phyloP scores from a whole-genome alignment of 164 flowering plant species.

The Nymphaea thermarum region DNA sequence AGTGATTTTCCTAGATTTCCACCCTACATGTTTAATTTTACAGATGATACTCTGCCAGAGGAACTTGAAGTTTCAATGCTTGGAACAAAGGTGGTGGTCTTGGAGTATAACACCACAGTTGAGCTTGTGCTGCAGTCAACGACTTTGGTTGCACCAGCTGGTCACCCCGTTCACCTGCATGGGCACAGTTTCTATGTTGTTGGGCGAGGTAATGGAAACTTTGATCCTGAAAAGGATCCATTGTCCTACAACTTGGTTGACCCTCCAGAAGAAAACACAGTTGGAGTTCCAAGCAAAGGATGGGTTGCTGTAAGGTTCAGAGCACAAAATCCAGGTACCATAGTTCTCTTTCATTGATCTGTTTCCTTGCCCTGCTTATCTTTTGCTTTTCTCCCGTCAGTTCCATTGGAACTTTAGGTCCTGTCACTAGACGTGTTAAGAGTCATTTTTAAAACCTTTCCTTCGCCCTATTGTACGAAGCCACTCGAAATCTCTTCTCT shows the following conservation, averaged over 20 bases:
- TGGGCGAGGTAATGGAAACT: slow-evolving; percentile 31
- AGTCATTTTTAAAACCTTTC: no score
- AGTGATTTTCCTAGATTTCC: slow-evolving; percentile 7
- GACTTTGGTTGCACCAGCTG: neutral
- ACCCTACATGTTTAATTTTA: slow-evolving; percentile 1
- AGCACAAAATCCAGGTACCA: slow-evolving; percentile 36
- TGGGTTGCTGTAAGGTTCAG: slow-evolving; percentile 32
- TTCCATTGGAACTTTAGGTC: no score
- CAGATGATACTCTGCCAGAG: slow-evolving; percentile 3
- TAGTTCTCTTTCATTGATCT: neutral
- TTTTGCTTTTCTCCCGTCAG: no score
- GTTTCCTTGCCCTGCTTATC: no score
- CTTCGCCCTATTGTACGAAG: no score
- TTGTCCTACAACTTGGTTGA: slow-evolving; percentile 21
- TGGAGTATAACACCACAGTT: slow-evolving; percentile 7
- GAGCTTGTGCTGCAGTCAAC: slow-evolving; percentile 13
- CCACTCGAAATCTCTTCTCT: no score
- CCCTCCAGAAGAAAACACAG: slow-evolving; percentile 22
- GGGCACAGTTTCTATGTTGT: slow-evolving; percentile 29
- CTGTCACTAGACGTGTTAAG: no score
- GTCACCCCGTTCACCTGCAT: slow-evolving; percentile 18
- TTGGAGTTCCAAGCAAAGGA: slow-evolving; percentile 23
- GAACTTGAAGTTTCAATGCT: no score
- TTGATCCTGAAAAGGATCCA: slow-evolving; percentile 15
- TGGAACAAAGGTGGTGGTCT: slow-evolving; percentile 4